These are phyloP conservation scores for Porphyrellus cyaneotinctus DNA, from an alignment of 768 basidiomycete species.

Conservation along the genomic window DNA sequence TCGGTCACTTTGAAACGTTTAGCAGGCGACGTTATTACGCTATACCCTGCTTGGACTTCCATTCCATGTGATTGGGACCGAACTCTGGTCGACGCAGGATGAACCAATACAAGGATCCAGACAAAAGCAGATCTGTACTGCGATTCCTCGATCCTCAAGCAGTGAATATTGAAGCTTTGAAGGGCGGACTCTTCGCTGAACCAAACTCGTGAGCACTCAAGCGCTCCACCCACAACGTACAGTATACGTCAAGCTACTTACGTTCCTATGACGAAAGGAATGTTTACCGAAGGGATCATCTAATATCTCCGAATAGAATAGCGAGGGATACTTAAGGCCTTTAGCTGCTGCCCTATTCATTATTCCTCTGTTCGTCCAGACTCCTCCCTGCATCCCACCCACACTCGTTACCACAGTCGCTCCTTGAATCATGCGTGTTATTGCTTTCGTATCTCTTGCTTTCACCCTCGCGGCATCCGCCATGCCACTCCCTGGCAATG, in stretches of 20 bases:
- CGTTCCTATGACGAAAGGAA: not conserved
- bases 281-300: not conserved
- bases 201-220: too few relatives aligned
- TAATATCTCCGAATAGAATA: not conserved
- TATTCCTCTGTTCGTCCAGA: not conserved
- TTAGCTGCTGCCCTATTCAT: not conserved
- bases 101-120: too few relatives aligned
- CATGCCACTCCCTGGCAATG: not conserved
- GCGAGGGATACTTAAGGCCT: not conserved
- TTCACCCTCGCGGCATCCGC: slow-evolving; percentile 6
- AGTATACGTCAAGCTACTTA: not conserved
- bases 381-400: not conserved
- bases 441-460: slow-evolving; percentile 6
- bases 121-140: too few relatives aligned
- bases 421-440: slow-evolving; percentile 10
- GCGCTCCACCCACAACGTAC: not conserved
- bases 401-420: slow-evolving; percentile 3
- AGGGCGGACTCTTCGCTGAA: too few relatives aligned
- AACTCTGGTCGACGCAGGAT: too few relatives aligned
- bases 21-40: too few relatives aligned
- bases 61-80: too few relatives aligned
- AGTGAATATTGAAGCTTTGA: too few relatives aligned
- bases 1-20: too few relatives aligned
- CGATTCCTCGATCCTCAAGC: too few relatives aligned
- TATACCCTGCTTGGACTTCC: too few relatives aligned